A percentile compares a stretch with the other conserved stretches of the same genome.
Evolutionary conservation across 192 early-diverging fungal species (phyloP).

Genomic region (Gaertneriomyces semiglobifer): DNA sequence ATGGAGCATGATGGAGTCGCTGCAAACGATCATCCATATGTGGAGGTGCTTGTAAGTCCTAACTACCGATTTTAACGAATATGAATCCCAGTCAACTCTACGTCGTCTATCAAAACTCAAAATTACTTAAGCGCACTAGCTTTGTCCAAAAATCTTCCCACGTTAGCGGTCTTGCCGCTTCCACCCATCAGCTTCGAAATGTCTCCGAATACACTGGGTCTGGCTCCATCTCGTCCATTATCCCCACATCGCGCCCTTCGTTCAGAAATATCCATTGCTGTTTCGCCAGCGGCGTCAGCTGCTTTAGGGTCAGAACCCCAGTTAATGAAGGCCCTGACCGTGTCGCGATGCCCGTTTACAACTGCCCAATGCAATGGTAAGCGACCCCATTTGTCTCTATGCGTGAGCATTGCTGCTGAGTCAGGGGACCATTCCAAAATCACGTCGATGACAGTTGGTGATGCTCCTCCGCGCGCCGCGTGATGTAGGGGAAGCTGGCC

Average conservation of each 20-base stretch:
- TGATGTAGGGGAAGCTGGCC: constrained; percentile 36
- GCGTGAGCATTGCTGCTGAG: constrained; percentile 1
- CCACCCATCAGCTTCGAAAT: constrained; percentile 42
- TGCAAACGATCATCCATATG: too few relatives aligned
- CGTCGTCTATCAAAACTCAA: too few relatives aligned
- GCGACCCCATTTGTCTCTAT: constrained; percentile 29
- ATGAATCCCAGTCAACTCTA: too few relatives aligned
- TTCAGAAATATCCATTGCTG: constrained; percentile 35
- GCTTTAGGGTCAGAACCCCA: constrained; percentile 23
- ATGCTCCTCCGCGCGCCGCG: constrained; percentile 35
- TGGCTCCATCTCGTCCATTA: constrained; percentile 26
- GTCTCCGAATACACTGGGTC: constrained; percentile 39
- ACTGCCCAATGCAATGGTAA: constrained; percentile 39
- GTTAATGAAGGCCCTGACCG: constrained; percentile 25
- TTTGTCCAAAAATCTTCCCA: constrained; percentile 13
- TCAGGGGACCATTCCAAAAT: constrained; percentile 4
- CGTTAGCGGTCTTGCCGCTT: constrained; percentile 29
- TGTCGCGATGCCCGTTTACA: constrained; percentile 37
- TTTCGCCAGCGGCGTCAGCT: constrained; percentile 25
- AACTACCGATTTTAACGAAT: too few relatives aligned
- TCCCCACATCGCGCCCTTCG: constrained; percentile 39
- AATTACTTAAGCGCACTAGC: too few relatives aligned
- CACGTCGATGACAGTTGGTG: constrained; percentile 20
- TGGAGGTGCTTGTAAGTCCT: too few relatives aligned
- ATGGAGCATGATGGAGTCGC: too few relatives aligned